Conservation (phyloP, 1,284 basidiomycete genomes). For the Boletus putidus region DNA sequence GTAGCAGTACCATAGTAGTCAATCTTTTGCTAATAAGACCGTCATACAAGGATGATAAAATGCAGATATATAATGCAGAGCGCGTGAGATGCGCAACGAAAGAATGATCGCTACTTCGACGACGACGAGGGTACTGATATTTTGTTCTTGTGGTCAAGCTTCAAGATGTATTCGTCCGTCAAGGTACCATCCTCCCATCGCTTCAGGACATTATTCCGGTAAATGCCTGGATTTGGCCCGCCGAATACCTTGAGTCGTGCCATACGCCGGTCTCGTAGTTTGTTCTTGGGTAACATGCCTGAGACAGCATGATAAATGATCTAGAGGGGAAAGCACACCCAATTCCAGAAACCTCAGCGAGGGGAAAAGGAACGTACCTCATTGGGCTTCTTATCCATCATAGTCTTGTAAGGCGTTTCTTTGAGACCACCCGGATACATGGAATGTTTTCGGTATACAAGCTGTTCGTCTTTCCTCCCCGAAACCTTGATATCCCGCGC, state of each 20-base stretch:
- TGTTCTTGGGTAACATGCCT: conserved; percentile 97
- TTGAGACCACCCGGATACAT: conserved; percentile 96
- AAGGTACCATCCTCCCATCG: conserved; percentile 77
- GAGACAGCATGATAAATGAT: conserved; percentile 94
- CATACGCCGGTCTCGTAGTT: conserved; percentile 80
- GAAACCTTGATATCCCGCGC: conserved; percentile 84
- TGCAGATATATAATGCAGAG: conserved; percentile 12
- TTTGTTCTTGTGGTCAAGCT: conserved; percentile 34
- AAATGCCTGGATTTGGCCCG: conserved; percentile 67
- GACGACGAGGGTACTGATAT: conserved; percentile 20
- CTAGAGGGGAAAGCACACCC: conserved; percentile 44
- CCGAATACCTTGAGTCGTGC: conserved; percentile 86
- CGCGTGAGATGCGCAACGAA: conserved; percentile 1
- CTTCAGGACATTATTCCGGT: conserved; percentile 66
- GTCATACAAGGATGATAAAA: conserved; percentile 1
- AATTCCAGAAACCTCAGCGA: not conserved
- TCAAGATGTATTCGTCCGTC: conserved; percentile 49
- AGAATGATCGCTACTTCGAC: conserved; percentile 12
- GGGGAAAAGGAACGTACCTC: conserved; percentile 61
- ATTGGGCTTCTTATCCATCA: conserved; percentile 87
- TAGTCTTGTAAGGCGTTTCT: conserved; percentile 78
- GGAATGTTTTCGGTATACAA: conserved; percentile 87
- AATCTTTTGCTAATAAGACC: not conserved
- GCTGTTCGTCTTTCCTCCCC: conserved; percentile 86
- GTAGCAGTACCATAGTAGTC: not conserved